A percentile compares a stretch with the other conserved stretches of the same genome.
Evolutionary conservation across 2,329 filamentous ascomycete species (phyloP).

Genomic region (Trichoderma atroviride): DNA sequence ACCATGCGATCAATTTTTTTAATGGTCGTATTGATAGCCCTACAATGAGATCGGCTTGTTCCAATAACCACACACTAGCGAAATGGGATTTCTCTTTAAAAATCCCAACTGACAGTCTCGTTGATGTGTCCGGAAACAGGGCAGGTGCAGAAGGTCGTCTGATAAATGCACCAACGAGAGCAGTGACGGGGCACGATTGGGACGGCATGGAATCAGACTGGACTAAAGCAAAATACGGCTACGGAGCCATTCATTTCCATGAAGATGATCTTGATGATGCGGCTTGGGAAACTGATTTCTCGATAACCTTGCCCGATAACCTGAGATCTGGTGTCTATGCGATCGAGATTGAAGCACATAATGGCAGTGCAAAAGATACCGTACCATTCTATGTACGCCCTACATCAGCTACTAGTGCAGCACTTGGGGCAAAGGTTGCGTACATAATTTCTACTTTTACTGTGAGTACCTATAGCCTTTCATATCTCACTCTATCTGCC

Average conservation of each 20-base stretch:
- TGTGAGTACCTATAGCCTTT: background rate
- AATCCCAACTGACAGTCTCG: background rate
- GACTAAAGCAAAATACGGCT: constrained; percentile 2
- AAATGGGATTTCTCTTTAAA: background rate
- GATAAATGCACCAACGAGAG: background rate
- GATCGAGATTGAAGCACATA: background rate
- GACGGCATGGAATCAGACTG: constrained; percentile 4
- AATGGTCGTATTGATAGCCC: background rate
- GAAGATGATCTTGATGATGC: constrained; percentile 8
- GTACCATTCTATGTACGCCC: background rate
- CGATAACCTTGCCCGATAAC: background rate
- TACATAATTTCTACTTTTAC: background rate
- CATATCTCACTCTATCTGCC: too few relatives aligned
- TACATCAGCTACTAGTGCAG: background rate
- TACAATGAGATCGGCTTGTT: background rate
- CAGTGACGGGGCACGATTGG: constrained; percentile 4
- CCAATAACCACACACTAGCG: background rate
- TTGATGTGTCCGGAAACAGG: background rate
- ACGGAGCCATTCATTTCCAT: background rate
- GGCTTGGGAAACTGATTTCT: background rate
- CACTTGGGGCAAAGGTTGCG: background rate
- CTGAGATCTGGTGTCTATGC: background rate
- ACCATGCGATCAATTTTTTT: background rate
- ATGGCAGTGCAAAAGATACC: background rate
- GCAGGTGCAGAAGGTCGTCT: background rate